Evolutionary conservation across 108 stramenopile genomes (phyloP).

Genomic region (Bacterosira constricta): DNA sequence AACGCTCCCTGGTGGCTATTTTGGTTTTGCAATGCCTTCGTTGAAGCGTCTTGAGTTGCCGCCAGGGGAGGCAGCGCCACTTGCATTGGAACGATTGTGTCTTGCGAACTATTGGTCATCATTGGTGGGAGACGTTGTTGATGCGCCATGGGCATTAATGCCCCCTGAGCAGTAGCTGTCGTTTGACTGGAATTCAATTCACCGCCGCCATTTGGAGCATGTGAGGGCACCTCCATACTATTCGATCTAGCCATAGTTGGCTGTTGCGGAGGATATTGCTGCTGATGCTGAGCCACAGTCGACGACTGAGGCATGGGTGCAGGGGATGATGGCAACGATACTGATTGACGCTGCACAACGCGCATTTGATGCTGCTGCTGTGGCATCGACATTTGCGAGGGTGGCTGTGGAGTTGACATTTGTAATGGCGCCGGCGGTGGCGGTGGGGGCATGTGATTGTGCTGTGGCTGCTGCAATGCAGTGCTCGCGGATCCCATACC

Average conservation of each 20-base stretch:
- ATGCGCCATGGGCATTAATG: not conserved
- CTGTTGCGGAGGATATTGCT: conserved; percentile 29
- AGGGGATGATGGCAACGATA: conserved; percentile 1
- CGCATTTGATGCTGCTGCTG: conserved; percentile 32
- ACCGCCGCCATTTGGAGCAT: no score
- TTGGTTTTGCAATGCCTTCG: not conserved
- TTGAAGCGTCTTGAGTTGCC: conserved; percentile 4
- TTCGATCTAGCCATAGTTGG: conserved; percentile 9
- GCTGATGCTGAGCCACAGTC: conserved; percentile 30
- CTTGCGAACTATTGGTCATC: not conserved
- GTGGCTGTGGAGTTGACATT: conserved; percentile 13
- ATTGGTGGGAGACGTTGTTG: not conserved
- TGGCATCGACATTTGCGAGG: conserved; percentile 19
- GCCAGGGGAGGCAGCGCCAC: not conserved
- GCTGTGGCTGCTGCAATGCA: conserved; percentile 38
- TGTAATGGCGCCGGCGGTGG: conserved; percentile 18
- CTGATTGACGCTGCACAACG: conserved; percentile 16
- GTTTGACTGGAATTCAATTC: conserved; percentile 1
- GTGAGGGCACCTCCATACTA: conserved; percentile 10
- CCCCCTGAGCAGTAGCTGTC: not conserved
- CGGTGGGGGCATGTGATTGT: conserved; percentile 15
- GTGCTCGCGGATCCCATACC: not conserved
- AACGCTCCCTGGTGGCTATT: not conserved
- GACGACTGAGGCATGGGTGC: conserved; percentile 15
- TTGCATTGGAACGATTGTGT: conserved; percentile 1